Evolutionary conservation across 768 basidiomycete species (phyloP).

Genomic region (Leccinum barrowsii): DNA sequence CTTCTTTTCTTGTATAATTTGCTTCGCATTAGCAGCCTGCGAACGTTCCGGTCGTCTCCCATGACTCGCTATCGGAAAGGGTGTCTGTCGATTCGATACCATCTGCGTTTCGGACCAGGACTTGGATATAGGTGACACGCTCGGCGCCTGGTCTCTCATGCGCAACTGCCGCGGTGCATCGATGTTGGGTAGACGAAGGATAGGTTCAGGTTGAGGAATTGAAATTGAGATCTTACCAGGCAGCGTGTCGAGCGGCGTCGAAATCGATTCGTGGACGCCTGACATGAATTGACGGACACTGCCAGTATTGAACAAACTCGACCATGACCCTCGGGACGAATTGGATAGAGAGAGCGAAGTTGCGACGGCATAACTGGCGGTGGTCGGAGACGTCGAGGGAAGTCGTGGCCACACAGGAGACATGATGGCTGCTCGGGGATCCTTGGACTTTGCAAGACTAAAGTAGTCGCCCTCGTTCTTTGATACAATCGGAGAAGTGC

Average conservation of each 20-base stretch:
- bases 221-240: slow-evolving; percentile 24
- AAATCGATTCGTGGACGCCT: slow-evolving; percentile 51
- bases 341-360: slow-evolving; percentile 48
- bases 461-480: slow-evolving; percentile 55
- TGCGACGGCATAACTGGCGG: slow-evolving; percentile 33
- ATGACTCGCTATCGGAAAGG: slow-evolving; percentile 42
- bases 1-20: slow-evolving; percentile 35
- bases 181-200: slow-evolving; percentile 20
- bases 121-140: slow-evolving; percentile 40
- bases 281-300: slow-evolving; percentile 67
- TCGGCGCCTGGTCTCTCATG: slow-evolving; percentile 26
- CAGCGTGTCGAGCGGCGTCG: slow-evolving; percentile 34
- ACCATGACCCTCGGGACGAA: slow-evolving; percentile 79
- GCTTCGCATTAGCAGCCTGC: slow-evolving; percentile 35
- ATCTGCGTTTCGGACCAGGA: slow-evolving; percentile 55
- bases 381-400: slow-evolving; percentile 40
- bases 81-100: slow-evolving; percentile 28
- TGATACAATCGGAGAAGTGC: slow-evolving; percentile 15
- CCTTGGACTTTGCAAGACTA: slow-evolving; percentile 38
- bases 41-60: slow-evolving; percentile 40
- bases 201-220: slow-evolving; percentile 20
- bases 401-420: slow-evolving; percentile 55
- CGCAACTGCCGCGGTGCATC: slow-evolving; percentile 30
- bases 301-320: slow-evolving; percentile 67
- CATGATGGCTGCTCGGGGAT: slow-evolving; percentile 36